Evolutionary conservation across 805 yeast genomes (phyloP).

Genomic region (Yamadazyma paraphyllophila): DNA sequence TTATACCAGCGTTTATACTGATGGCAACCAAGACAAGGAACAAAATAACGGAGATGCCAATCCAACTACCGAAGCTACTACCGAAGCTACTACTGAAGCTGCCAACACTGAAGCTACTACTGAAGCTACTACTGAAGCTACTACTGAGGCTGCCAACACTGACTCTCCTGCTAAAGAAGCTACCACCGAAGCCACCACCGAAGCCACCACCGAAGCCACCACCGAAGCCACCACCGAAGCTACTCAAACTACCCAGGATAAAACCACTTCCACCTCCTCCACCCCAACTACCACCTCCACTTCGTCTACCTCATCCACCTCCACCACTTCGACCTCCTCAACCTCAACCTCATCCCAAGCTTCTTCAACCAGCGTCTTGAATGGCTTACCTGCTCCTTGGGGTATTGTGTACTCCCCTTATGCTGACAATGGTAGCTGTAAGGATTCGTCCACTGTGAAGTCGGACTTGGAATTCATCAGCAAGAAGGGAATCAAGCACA

Average conservation of each 20-base stretch:
- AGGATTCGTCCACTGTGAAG: constrained; percentile 50
- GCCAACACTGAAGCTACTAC: background rate
- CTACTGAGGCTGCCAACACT: constrained; percentile 19
- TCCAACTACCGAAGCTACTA: background rate
- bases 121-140: constrained; percentile 4
- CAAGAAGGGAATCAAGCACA: constrained; percentile 57
- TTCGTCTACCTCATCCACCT: constrained; percentile 16
- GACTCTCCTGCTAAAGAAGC: constrained; percentile 18
- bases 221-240: constrained; percentile 3
- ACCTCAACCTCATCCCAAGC: constrained; percentile 15
- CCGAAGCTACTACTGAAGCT: constrained; percentile 9
- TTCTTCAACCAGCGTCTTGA: constrained; percentile 16
- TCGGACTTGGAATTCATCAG: constrained; percentile 59
- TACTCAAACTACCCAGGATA: constrained; percentile 3
- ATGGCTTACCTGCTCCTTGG: constrained; percentile 43
- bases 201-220: constrained; percentile 2
- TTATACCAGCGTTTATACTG: constrained; percentile 20
- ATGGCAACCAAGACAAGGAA: constrained; percentile 14
- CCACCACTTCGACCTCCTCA: constrained; percentile 21
- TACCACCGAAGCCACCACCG: constrained; percentile 14
- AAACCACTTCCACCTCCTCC: constrained; percentile 5
- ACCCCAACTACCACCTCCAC: background rate
- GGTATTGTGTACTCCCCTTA: constrained; percentile 80
- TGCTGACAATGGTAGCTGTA: constrained; percentile 65
- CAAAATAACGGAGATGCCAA: constrained; percentile 6